phyloP scores from a whole-genome alignment of 2,329 filamentous ascomycete species.

The Beauveria rudraprayagi region DNA sequence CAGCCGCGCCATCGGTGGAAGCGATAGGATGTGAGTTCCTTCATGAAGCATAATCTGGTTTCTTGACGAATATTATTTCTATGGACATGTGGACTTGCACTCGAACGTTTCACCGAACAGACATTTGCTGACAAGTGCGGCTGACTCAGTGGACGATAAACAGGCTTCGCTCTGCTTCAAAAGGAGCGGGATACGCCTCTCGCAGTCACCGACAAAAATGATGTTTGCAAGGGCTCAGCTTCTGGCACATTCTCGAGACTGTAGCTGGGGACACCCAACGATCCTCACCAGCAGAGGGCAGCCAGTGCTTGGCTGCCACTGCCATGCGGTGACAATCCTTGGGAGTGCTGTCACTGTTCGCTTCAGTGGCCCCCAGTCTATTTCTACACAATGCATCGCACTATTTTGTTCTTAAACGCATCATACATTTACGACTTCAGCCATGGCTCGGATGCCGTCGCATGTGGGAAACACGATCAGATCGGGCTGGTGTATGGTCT shows the following conservation, averaged over 20 bases:
- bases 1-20: conserved; percentile 68
- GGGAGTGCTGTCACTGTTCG: neutral
- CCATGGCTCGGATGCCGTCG: conserved; percentile 31
- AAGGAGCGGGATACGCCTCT: conserved; percentile 48
- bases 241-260: conserved; percentile 11
- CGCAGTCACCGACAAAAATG: conserved; percentile 29
- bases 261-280: neutral
- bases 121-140: conserved; percentile 64
- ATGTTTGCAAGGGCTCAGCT: conserved; percentile 19
- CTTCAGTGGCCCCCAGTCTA: neutral
- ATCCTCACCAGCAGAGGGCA: neutral
- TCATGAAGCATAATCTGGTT: conserved; percentile 39
- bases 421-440: conserved; percentile 27
- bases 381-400: conserved; percentile 21
- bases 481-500: neutral
- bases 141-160: conserved; percentile 80
- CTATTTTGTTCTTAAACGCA: conserved; percentile 36
- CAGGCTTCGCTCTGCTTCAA: conserved; percentile 79
- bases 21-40: conserved; percentile 93
- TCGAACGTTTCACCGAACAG: conserved; percentile 63
- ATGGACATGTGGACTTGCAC: conserved; percentile 75
- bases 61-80: conserved; percentile 47
- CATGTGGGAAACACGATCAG: conserved; percentile 8
- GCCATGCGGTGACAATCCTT: neutral
- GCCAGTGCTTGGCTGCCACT: neutral